Percentiles rank a stretch among this genome's conserved stretches.
Evolutionary conservation across 176 grass and related monocot genomes (phyloP).

Genomic region (Bonia amplexicaulis): DNA sequence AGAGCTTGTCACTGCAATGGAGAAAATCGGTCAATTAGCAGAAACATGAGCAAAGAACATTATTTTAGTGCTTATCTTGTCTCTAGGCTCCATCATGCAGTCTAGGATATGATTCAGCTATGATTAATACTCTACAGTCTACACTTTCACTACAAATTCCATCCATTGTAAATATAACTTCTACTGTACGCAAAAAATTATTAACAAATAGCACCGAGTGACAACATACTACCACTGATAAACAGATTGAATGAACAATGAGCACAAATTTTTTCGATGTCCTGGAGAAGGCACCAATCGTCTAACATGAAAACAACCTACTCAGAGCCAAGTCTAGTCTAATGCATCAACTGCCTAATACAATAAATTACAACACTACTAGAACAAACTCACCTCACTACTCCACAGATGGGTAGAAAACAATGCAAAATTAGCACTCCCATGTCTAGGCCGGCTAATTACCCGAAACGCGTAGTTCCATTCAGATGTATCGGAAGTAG

Average conservation of each 20-base stretch:
- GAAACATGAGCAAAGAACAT: neutral
- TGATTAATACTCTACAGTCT: neutral
- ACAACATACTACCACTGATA: neutral
- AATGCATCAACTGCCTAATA: neutral
- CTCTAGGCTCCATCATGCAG: neutral
- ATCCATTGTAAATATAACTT: neutral
- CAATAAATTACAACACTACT: neutral
- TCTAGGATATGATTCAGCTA: neutral
- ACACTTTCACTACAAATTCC: neutral
- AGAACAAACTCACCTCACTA: neutral
- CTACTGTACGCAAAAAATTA: neutral
- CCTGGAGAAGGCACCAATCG: neutral
- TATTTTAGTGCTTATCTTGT: neutral
- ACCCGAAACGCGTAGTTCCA: neutral
- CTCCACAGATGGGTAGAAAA: neutral
- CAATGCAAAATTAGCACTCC: neutral
- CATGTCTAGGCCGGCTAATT: neutral
- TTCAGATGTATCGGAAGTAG: neutral
- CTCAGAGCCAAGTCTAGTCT: neutral
- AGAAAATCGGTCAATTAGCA: neutral
- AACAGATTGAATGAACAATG: neutral
- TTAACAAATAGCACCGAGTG: neutral
- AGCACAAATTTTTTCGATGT: neutral
- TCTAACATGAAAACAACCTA: neutral
- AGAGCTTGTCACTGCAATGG: slow-evolving; percentile 87